A percentile compares a stretch with the other conserved stretches of the same genome.
These are phyloP conservation scores for Malus domestica DNA, from an alignment of 306 rosid genomes.

Conservation along the genomic window ASM211411v1 NC_041803.1:25997001-25997500, in stretches of 20 bases:
- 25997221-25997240: too few species aligned
- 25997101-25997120: neutral
- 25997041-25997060: neutral
- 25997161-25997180: too few species aligned
- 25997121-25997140: too few species aligned
- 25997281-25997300: neutral
- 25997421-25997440: neutral
- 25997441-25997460: neutral
- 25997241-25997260: neutral
- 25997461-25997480: neutral
- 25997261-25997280: neutral
- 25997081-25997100: too few species aligned
- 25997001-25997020: neutral
- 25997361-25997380: neutral
- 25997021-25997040: neutral
- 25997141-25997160: too few species aligned
- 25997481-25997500: neutral
- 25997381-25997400: neutral
- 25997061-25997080: neutral
- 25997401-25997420: neutral
- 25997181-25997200: too few species aligned
- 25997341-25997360: neutral
- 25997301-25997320: neutral
- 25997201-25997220: neutral
- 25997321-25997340: neutral